phyloP scores from a whole-genome alignment of 305 asterid species.

The Fraxinus floribunda region DNA sequence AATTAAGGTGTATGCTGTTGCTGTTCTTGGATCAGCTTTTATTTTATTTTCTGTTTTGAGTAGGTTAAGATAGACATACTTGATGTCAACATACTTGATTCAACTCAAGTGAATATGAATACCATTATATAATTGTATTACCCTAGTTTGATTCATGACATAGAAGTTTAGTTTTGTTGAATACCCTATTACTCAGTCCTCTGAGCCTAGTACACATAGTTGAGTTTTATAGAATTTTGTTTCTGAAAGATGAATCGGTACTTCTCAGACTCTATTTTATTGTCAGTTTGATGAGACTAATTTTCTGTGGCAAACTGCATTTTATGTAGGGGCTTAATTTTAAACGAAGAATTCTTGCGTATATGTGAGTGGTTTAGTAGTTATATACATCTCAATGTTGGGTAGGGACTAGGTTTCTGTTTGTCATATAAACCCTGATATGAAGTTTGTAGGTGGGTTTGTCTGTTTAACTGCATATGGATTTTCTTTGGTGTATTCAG shows the following conservation, averaged over 20 bases:
- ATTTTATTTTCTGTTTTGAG: background rate
- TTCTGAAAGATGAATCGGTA: background rate
- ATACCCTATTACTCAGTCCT: background rate
- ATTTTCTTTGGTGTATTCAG: background rate
- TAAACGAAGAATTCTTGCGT: background rate
- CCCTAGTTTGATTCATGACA: background rate
- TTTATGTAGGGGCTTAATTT: slow-evolving; percentile 6
- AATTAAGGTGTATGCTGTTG: background rate
- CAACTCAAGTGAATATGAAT: slow-evolving; percentile 2
- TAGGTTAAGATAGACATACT: background rate
- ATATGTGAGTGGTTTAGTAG: slow-evolving; percentile 1
- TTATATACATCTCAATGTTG: slow-evolving; percentile 5
- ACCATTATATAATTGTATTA: background rate
- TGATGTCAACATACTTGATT: background rate
- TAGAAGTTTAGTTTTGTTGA: slow-evolving; percentile 4
- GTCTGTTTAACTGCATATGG: background rate
- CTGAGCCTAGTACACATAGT: background rate
- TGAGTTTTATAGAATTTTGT: slow-evolving; percentile 4
- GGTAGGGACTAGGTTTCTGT: background rate
- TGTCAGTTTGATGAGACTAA: slow-evolving; percentile 9
- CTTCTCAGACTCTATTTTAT: background rate
- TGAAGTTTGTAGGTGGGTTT: background rate
- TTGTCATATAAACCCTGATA: background rate
- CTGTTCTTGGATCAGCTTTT: background rate
- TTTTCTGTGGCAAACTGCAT: background rate